These are phyloP conservation scores for Neocatenulostroma microsporum DNA, from an alignment of 2,329 filamentous ascomycete species.

Conservation along the genomic window DNA sequence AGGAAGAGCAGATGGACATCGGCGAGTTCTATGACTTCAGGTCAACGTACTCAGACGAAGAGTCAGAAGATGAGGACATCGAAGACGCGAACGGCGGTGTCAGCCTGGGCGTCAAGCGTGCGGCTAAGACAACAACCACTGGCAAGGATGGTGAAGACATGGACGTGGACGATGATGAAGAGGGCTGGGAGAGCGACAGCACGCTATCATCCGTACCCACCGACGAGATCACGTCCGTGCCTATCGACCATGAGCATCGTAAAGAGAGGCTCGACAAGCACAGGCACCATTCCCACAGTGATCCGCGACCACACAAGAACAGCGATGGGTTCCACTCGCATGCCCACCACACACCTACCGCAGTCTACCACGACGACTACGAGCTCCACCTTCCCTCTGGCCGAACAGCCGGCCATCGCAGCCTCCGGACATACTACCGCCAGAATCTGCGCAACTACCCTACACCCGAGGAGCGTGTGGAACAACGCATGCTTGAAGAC, in stretches of 20 bases:
- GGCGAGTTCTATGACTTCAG: conserved; percentile 97
- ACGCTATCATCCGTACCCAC: conserved; percentile 76
- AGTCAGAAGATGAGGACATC: conserved; percentile 52
- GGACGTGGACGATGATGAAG: conserved; percentile 50
- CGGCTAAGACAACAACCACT: conserved; percentile 36
- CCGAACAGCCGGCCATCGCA: conserved; percentile 81
- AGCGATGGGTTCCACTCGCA: conserved; percentile 75
- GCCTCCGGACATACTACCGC: conserved; percentile 76
- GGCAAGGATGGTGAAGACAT: conserved; percentile 50
- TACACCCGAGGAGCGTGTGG: conserved; percentile 64
- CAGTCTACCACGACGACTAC: conserved; percentile 84
- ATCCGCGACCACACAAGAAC: conserved; percentile 64
- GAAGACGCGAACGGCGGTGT: conserved; percentile 49
- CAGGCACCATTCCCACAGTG: conserved; percentile 63
- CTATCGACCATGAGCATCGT: conserved; percentile 63
- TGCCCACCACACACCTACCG: conserved; percentile 62
- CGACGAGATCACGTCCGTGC: conserved; percentile 71
- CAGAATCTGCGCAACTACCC: conserved; percentile 88
- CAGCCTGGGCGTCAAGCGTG: conserved; percentile 60
- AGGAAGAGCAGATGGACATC: conserved; percentile 86
- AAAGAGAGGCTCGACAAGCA: conserved; percentile 66
- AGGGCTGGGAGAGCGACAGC: conserved; percentile 94
- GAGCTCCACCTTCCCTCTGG: conserved; percentile 90
- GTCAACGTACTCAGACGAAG: conserved; percentile 81
- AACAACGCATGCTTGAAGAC: conserved; percentile 54